These are phyloP conservation scores for Echites panduratus DNA, from an alignment of 257 asterid species.

Conservation along the genomic window DNA sequence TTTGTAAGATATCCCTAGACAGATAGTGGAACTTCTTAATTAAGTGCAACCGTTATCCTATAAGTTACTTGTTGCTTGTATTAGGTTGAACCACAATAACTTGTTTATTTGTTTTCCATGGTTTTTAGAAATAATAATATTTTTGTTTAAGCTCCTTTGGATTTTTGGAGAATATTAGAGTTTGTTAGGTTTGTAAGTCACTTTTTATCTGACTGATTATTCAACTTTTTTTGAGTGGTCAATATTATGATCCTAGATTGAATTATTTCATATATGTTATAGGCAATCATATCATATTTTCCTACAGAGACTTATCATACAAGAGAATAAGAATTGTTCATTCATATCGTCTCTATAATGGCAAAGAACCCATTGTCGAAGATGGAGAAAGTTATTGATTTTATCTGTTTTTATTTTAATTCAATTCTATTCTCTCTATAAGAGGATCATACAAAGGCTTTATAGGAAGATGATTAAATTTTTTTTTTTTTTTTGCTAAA, in stretches of 20 bases:
- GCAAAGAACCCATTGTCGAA: too few relatives aligned
- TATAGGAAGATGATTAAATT: neutral
- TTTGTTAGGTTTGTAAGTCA: constrained; percentile 54
- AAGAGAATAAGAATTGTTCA: too few relatives aligned
- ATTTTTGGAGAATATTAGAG: constrained; percentile 43
- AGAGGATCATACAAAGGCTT: too few relatives aligned
- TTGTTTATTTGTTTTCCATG: constrained; percentile 29
- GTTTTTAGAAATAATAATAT: constrained; percentile 67
- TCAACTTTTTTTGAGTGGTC: neutral
- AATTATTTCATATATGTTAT: neutral
- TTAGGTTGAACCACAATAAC: constrained; percentile 3
- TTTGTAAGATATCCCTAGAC: constrained; percentile 42
- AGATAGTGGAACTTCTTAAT: constrained; percentile 7
- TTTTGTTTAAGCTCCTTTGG: constrained; percentile 63
- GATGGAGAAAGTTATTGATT: neutral
- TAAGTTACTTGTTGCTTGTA: neutral
- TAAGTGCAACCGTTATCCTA: neutral
- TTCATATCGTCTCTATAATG: too few relatives aligned
- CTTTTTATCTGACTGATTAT: neutral
- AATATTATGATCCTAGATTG: neutral
- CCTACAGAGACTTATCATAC: constrained; percentile 65
- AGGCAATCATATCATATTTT: constrained; percentile 8
- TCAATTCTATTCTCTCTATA: neutral
- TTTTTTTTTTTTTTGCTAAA: neutral
- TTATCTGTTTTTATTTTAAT: too few relatives aligned